Base-by-base conservation (phyloP, 2,329 filamentous ascomycete genomes). In the Aureobasidium leucospermi region DNA sequence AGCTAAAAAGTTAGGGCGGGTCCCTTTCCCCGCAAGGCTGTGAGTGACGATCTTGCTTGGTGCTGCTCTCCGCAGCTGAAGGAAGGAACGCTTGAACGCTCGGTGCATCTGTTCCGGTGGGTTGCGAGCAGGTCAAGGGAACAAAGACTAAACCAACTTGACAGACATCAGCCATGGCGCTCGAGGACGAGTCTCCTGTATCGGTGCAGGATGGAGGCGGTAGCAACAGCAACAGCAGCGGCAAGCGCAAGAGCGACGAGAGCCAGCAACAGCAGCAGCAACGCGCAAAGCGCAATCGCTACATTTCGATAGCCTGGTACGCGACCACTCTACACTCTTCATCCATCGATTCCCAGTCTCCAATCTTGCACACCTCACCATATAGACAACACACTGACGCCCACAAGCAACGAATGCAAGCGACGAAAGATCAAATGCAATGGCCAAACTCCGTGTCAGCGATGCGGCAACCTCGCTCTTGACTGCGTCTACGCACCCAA, bases 361-460 rank as follows among this genome's bases (percentile, higher is more conserved):
- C 47, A 49, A 23, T 23, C 23, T 23, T 1, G 11, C 47, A 19
- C 16, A n/a, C n/a, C n/a, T 34, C 49, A 31, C 15, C 23, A 23
- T 23, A 42, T 29, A 51, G 19, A 36, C 39, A 36, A 15, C 4
- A 16, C 6, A 42, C 62, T 66, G 46, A 65, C 56, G 6, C 19
- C 16, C 1, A n/a, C 8, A 65, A 83, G 81, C 68, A 85, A 86
- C 69, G 82, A 85, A 67, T 85, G 83, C 74, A 85, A 85, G 70
- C 75, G 84, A 51, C 79, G 84, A 60, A 86, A 87, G 74, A 86
- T 87, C 70, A 86, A 85, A 64, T 85, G 84, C 73, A 86, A 86
- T 72, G 84, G 84, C 43, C 79, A 86, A 69, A 80, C 78, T 13
- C 84, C 84, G 11, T 87, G 84, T 67, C 82, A 85, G 67, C 77